These are phyloP conservation scores for Naganishia sp. DNA, from an alignment of 1,284 basidiomycete genomes.

Conservation along the genomic window DNA sequence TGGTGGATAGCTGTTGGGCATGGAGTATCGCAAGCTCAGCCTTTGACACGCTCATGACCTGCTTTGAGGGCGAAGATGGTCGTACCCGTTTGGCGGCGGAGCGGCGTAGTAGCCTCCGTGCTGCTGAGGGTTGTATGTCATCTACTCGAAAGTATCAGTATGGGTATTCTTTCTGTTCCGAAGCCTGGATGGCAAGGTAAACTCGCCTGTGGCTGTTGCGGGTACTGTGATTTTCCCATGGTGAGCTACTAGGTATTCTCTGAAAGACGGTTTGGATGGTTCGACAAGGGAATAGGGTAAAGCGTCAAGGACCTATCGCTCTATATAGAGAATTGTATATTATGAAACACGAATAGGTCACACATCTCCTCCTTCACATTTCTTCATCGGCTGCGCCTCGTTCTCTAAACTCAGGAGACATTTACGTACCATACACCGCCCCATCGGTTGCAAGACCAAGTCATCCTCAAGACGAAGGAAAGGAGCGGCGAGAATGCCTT, in stretches of 20 bases:
- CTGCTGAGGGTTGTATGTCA: constrained; percentile 14
- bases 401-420: not conserved
- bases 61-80: not conserved
- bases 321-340: not conserved
- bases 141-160: not conserved
- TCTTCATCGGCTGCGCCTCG: not conserved
- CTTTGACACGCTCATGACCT: too few relatives aligned
- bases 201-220: constrained; percentile 14
- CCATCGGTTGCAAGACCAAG: too few relatives aligned
- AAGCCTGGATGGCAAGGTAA: too few relatives aligned
- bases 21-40: too few relatives aligned
- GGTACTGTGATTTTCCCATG: constrained; percentile 20
- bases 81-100: constrained; percentile 19
- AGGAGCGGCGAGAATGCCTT: too few relatives aligned
- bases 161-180: too few relatives aligned
- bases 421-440: not conserved
- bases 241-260: not conserved
- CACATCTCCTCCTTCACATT: not conserved
- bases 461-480: too few relatives aligned
- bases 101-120: not conserved
- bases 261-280: not conserved
- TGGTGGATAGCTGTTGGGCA: constrained; percentile 12
- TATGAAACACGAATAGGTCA: too few relatives aligned
- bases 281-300: too few relatives aligned
- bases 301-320: too few relatives aligned